These are phyloP conservation scores for Annulohypoxylon nitens DNA, from an alignment of 495 filamentous ascomycete species.

Conservation along the genomic window DNA sequence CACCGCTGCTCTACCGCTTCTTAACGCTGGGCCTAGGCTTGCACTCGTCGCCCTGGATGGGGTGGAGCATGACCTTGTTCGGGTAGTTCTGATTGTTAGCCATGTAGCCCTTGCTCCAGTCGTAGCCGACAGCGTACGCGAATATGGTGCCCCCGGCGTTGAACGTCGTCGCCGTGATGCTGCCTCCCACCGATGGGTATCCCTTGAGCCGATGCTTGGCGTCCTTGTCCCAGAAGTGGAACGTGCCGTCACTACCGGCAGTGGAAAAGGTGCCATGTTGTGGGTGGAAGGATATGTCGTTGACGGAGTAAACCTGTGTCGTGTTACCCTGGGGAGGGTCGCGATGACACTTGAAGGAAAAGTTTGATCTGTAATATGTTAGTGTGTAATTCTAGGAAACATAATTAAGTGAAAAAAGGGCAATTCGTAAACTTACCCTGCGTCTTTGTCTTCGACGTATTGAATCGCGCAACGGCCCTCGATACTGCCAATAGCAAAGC, in stretches of 20 bases:
- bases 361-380: conserved; percentile 71
- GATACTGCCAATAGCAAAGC: conserved; percentile 89
- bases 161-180: conserved; percentile 84
- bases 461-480: conserved; percentile 92
- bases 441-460: conserved; percentile 89
- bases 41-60: conserved; percentile 80
- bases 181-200: conserved; percentile 85
- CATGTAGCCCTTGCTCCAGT: conserved; percentile 92
- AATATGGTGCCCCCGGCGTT: conserved; percentile 82
- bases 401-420: neutral
- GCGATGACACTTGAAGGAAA: conserved; percentile 95
- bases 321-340: conserved; percentile 73
- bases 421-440: conserved; percentile 61
- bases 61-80: conserved; percentile 91
- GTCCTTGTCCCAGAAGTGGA: conserved; percentile 92
- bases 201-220: conserved; percentile 88
- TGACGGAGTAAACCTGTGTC: conserved; percentile 89
- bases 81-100: conserved; percentile 75
- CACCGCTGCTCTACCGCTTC: conserved; percentile 69
- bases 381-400: conserved; percentile 14
- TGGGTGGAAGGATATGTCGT: conserved; percentile 90
- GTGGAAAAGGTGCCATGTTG: conserved; percentile 86
- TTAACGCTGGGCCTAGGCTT: conserved; percentile 80
- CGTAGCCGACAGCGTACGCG: conserved; percentile 92
- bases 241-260: conserved; percentile 88